Percentiles rank a stretch among this genome's conserved stretches.
These are phyloP conservation scores for Nyssa sinensis DNA, from an alignment of 148 eudicot genomes.

Conservation along the genomic window DNA sequence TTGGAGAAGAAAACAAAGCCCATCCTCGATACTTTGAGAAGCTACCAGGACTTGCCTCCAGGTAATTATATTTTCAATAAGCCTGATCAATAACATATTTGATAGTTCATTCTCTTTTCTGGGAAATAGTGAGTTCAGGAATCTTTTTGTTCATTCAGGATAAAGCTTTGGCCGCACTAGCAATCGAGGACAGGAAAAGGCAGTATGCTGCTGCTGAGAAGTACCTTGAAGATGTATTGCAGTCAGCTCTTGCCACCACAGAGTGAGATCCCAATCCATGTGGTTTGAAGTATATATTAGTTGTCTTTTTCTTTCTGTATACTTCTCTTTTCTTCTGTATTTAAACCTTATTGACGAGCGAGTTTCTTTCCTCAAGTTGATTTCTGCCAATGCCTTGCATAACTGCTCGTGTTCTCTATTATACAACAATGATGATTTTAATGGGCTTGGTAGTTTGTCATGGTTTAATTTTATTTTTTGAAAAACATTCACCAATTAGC, in stretches of 20 bases:
- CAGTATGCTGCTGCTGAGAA: slow-evolving; percentile 89
- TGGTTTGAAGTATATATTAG: too few species aligned
- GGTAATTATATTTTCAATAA: slow-evolving; percentile 36
- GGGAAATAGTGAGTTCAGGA: not conserved
- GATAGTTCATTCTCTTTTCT: not conserved
- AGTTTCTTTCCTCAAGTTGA: too few species aligned
- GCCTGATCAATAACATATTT: too few species aligned
- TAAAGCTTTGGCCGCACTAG: slow-evolving; percentile 88
- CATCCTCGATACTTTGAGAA: slow-evolving; percentile 85
- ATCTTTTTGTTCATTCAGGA: slow-evolving; percentile 47
- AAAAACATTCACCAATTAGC: too few species aligned
- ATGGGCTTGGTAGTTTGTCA: too few species aligned
- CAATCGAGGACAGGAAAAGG: slow-evolving; percentile 92
- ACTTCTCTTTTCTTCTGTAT: too few species aligned
- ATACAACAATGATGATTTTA: too few species aligned
- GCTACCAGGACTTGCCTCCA: slow-evolving; percentile 98
- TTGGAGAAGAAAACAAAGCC: slow-evolving; percentile 92
- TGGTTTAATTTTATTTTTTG: too few species aligned
- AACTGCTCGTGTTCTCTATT: too few species aligned
- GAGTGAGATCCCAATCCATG: slow-evolving; percentile 20
- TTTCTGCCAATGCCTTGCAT: too few species aligned
- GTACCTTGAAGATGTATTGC: slow-evolving; percentile 91
- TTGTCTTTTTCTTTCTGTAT: too few species aligned
- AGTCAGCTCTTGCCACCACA: slow-evolving; percentile 68
- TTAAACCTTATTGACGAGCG: too few species aligned